Percentiles rank a stretch among this genome's conserved stretches.
phyloP scores from a whole-genome alignment of 2,329 filamentous ascomycete genomes.

The Hypomyces perniciosus region DNA sequence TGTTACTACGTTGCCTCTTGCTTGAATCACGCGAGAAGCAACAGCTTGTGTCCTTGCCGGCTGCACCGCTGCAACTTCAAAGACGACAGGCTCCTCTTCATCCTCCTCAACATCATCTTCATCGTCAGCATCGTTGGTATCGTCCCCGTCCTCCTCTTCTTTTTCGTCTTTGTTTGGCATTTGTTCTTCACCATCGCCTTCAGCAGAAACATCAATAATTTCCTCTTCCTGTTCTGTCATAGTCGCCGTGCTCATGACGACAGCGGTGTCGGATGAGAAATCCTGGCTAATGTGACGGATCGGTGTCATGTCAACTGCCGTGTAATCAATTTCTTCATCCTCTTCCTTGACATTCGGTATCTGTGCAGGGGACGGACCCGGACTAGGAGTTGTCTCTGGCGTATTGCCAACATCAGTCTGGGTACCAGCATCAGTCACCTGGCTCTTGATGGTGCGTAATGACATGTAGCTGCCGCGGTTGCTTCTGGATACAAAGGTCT shows the following conservation, averaged over 20 bases:
- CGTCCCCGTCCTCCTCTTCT: constrained; percentile 18
- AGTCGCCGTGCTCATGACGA: constrained; percentile 17
- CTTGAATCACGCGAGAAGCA: constrained; percentile 60
- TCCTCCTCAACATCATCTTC: constrained; percentile 45
- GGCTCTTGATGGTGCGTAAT: constrained; percentile 60
- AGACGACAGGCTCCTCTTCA: constrained; percentile 61
- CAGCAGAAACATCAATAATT: neutral
- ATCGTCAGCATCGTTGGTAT: constrained; percentile 31
- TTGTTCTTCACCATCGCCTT: constrained; percentile 16
- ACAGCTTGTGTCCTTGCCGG: constrained; percentile 50
- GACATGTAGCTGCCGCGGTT: constrained; percentile 72
- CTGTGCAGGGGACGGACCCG: constrained; percentile 39
- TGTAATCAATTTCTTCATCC: constrained; percentile 53
- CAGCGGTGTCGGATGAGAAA: constrained; percentile 26
- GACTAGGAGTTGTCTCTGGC: constrained; percentile 50
- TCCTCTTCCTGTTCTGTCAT: constrained; percentile 15
- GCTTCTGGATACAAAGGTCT: constrained; percentile 54
- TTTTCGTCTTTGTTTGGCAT: constrained; percentile 20
- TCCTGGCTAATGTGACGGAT: constrained; percentile 39
- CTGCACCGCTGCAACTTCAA: constrained; percentile 57
- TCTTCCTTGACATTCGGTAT: constrained; percentile 33
- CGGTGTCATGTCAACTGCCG: constrained; percentile 49
- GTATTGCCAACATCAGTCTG: constrained; percentile 53
- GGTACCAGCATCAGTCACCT: constrained; percentile 63
- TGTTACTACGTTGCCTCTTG: constrained; percentile 73